Base-by-base conservation (phyloP, 345 rosid genomes). In the Citrus medica region DNA sequence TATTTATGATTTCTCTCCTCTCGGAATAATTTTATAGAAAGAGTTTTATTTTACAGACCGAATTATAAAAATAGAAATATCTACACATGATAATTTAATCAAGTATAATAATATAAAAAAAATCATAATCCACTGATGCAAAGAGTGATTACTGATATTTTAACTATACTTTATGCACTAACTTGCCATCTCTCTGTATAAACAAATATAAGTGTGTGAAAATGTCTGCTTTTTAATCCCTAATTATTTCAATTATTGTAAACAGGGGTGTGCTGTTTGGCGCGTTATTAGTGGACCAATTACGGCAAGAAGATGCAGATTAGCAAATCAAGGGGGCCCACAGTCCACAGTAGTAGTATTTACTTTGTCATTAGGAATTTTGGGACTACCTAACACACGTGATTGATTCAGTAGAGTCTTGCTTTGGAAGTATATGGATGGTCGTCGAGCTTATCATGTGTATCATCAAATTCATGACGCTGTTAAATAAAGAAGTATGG, bases 121-220 rank as follows among this genome's bases (percentile, higher is more conserved):
- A 17, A 53, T 17, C 22, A 53, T 17, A 53, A 53, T 53, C 58
- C 22, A 53, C 58, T 19, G 0, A 17, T 19, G 7, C 1, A 2
- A 53, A 53, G 21, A 53, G 8, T 53, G 22, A 53, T 53, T 1
- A 0, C 58, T 53, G 58, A 53, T 53, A 17, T 53, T 4, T 2
- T 53, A 53, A 53, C 6, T 0, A 5, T 53, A 16, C 56, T 16
- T 16, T 51, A 1, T 4, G 21, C 2, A 51, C 56, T 1, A 14
- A 42, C 13, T 42, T 42, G 0, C 1, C 0, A 0, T 46, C 51
- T 46, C 51, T 13, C 13, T 13, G 1, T 3, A 0, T 46, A 46
- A 46, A 46, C 51, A 12, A 46, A 46, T 13, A 3, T 3, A 1
- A 2, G 1, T 46, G 65, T 0, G 19, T 4, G 33, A 61, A 27